phyloP scores from a whole-genome alignment of 1,284 basidiomycete genomes.

The Trichosporon sp. region DNA sequence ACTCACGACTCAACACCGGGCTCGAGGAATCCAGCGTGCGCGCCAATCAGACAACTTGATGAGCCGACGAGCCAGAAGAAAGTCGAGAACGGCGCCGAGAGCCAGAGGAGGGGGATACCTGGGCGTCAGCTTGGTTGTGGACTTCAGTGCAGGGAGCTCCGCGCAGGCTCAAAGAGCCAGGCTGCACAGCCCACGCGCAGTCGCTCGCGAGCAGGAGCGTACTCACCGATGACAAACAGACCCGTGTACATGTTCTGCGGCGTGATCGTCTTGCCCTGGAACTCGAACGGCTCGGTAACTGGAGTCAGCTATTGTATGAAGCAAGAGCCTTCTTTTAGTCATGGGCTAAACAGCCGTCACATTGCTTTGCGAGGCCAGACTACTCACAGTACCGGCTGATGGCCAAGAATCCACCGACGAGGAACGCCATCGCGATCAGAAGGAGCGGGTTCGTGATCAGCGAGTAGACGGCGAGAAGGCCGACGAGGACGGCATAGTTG shows the following conservation, averaged over 20 bases:
- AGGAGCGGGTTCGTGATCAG: constrained; percentile 79
- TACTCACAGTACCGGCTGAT: constrained; percentile 87
- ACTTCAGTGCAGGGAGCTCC: too few relatives aligned
- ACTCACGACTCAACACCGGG: constrained; percentile 58
- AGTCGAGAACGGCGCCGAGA: constrained; percentile 55
- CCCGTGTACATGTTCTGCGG: constrained; percentile 67
- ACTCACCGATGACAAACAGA: constrained; percentile 52
- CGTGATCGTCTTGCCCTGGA: constrained; percentile 59
- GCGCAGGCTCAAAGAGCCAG: too few relatives aligned
- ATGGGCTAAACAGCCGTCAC: too few relatives aligned
- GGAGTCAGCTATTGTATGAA: constrained; percentile 20
- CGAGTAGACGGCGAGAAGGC: constrained; percentile 81
- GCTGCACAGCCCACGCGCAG: too few relatives aligned
- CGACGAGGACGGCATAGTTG: constrained; percentile 85
- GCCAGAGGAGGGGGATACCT: constrained; percentile 54
- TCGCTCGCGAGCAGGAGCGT: neutral
- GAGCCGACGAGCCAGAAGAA: constrained; percentile 58
- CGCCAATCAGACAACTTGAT: constrained; percentile 57
- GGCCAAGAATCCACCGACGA: constrained; percentile 84
- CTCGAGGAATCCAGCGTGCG: constrained; percentile 62
- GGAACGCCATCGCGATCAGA: constrained; percentile 80
- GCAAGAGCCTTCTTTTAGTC: too few relatives aligned
- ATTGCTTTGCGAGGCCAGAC: neutral
- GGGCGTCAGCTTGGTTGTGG: constrained; percentile 11
- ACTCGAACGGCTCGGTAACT: constrained; percentile 56